Percentiles rank a stretch among this genome's conserved stretches.
These are phyloP conservation scores for Ambrosiella xylebori DNA, from an alignment of 2,329 filamentous ascomycete genomes.

Conservation along the genomic window DNA sequence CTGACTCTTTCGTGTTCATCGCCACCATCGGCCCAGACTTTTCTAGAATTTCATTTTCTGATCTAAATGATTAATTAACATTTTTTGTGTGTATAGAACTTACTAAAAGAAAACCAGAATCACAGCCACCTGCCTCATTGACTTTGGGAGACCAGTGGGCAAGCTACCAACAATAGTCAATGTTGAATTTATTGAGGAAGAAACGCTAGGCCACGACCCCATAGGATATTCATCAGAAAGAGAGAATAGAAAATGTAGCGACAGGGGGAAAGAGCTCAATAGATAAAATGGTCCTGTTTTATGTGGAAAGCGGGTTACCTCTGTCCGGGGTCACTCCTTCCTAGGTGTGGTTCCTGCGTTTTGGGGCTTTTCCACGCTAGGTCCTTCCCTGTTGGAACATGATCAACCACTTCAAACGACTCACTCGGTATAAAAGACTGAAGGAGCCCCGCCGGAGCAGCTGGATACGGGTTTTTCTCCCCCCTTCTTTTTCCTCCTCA, in stretches of 20 bases:
- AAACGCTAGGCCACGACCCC: too few relatives aligned
- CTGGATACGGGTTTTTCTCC: too few relatives aligned
- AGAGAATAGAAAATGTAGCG: neutral
- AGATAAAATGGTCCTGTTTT: neutral
- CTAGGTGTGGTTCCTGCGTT: constrained; percentile 1
- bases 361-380: neutral
- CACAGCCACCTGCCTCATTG: too few relatives aligned
- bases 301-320: neutral
- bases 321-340: neutral
- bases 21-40: neutral
- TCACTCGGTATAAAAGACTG: neutral
- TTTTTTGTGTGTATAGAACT: too few relatives aligned
- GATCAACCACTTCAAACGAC: neutral
- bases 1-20: neutral
- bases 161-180: too few relatives aligned
- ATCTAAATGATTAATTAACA: too few relatives aligned
- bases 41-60: neutral
- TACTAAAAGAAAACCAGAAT: too few relatives aligned
- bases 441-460: neutral
- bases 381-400: neutral
- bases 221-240: neutral
- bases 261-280: too few relatives aligned
- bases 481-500: neutral
- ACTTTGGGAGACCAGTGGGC: too few relatives aligned
- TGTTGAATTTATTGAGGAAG: too few relatives aligned